phyloP scores from a whole-genome alignment of 2,329 filamentous ascomycete species.

The Hypomyces rosellus region DNA sequence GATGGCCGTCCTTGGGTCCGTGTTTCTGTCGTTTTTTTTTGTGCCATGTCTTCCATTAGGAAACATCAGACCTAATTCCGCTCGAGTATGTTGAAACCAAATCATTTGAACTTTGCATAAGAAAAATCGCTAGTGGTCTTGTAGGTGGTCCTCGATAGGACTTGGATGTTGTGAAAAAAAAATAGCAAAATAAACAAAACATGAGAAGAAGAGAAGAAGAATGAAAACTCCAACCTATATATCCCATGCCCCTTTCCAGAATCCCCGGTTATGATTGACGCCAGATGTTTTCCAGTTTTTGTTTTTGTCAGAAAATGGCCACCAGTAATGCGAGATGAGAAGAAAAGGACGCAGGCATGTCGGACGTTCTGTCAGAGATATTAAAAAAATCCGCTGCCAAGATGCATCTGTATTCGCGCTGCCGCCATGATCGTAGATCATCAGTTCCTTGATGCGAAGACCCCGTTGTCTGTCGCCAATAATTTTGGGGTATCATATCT shows the following conservation, averaged over 20 bases:
- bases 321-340: conserved; percentile 7
- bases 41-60: too few species aligned
- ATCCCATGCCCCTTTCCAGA: conserved; percentile 8
- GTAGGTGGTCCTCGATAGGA: background rate
- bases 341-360: conserved; percentile 5
- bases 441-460: conserved; percentile 7
- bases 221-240: conserved; percentile 11
- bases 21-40: conserved; percentile 3
- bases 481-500: conserved; percentile 7
- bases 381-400: background rate
- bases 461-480: conserved; percentile 6
- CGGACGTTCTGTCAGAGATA: background rate
- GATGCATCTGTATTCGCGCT: background rate
- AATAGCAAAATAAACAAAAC: background rate
- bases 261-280: conserved; percentile 10
- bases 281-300: conserved; percentile 8
- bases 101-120: too few species aligned
- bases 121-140: background rate
- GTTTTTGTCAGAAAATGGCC: conserved; percentile 10
- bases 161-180: background rate
- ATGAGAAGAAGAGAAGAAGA: background rate
- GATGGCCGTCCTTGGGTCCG: background rate
- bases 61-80: too few species aligned
- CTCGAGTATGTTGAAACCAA: too few species aligned
- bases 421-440: conserved; percentile 7